Evolutionary conservation across 1,284 basidiomycete species (phyloP).

Genomic region (Malassezia slooffiae): DNA sequence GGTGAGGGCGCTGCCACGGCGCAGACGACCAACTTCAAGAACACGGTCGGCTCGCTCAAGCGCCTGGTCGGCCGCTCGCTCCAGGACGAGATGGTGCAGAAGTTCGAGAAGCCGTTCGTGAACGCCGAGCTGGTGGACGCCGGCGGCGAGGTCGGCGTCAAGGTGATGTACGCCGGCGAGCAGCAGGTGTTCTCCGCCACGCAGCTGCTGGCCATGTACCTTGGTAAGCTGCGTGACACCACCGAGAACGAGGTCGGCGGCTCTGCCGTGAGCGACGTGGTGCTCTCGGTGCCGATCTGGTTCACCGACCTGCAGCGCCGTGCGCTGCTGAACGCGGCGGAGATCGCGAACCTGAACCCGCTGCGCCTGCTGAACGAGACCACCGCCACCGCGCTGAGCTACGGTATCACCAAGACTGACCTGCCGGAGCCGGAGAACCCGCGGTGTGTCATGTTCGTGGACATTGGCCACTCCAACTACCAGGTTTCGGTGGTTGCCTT

Average conservation of each 20-base stretch:
- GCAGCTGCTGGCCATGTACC: constrained; percentile 46
- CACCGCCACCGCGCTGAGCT: constrained; percentile 43
- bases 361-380: constrained; percentile 45
- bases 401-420: constrained; percentile 47
- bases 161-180: constrained; percentile 41
- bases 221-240: constrained; percentile 43
- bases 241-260: constrained; percentile 40
- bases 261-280: constrained; percentile 41
- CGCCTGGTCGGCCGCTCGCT: constrained; percentile 40
- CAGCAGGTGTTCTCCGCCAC: constrained; percentile 42
- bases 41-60: constrained; percentile 46
- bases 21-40: constrained; percentile 46
- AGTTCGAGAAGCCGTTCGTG: constrained; percentile 42
- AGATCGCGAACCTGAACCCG: constrained; percentile 44
- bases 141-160: constrained; percentile 44
- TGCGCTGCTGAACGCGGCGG: constrained; percentile 42
- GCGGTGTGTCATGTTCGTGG: constrained; percentile 44
- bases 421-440: constrained; percentile 43
- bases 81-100: constrained; percentile 38
- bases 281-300: constrained; percentile 44
- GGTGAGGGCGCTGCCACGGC: constrained; percentile 44
- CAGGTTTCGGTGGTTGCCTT: constrained; percentile 45
- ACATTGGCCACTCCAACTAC: constrained; percentile 46
- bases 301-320: constrained; percentile 44
- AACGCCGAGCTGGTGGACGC: constrained; percentile 44